These are phyloP conservation scores for Nelumbo lutea DNA, from an alignment of 164 flowering plant genomes.

Conservation along the genomic window DNA sequence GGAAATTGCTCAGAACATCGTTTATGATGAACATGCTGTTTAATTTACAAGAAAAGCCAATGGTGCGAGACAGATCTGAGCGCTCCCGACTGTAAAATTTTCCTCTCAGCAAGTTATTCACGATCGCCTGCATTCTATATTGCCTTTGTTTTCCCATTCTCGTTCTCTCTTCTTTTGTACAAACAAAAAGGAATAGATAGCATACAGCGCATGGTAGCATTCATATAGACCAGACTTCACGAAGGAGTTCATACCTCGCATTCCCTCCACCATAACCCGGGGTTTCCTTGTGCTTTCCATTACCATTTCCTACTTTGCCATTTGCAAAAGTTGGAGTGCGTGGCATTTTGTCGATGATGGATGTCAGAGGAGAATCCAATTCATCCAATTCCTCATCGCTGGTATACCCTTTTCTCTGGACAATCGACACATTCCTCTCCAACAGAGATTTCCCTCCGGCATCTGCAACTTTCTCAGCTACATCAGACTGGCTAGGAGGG, in stretches of 20 bases:
- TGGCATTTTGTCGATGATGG: constrained; percentile 45
- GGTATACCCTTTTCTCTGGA: constrained; percentile 87
- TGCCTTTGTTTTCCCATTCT: not conserved
- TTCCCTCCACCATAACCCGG: constrained; percentile 22
- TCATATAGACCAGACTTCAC: constrained; percentile 65
- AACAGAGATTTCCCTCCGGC: constrained; percentile 43
- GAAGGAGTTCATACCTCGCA: constrained; percentile 73
- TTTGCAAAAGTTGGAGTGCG: constrained; percentile 29
- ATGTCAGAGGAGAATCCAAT: constrained; percentile 61
- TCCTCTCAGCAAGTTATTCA: not conserved
- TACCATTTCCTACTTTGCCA: constrained; percentile 27
- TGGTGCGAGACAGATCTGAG: not conserved
- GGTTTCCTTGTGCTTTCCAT: constrained; percentile 17
- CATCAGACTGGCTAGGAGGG: constrained; percentile 56
- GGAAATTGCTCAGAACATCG: no score
- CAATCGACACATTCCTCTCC: constrained; percentile 53
- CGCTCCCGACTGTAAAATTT: no score
- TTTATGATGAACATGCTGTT: no score
- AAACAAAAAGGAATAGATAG: not conserved
- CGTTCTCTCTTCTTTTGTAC: not conserved
- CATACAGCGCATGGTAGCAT: not conserved
- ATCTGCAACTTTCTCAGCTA: constrained; percentile 72
- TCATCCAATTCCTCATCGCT: constrained; percentile 96
- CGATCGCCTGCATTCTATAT: not conserved
- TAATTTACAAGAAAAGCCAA: not conserved